A percentile compares a stretch with the other conserved stretches of the same genome.
Evolutionary conservation across 208 protist genomes (phyloP).

Genomic region (Angomonas deanei): DNA sequence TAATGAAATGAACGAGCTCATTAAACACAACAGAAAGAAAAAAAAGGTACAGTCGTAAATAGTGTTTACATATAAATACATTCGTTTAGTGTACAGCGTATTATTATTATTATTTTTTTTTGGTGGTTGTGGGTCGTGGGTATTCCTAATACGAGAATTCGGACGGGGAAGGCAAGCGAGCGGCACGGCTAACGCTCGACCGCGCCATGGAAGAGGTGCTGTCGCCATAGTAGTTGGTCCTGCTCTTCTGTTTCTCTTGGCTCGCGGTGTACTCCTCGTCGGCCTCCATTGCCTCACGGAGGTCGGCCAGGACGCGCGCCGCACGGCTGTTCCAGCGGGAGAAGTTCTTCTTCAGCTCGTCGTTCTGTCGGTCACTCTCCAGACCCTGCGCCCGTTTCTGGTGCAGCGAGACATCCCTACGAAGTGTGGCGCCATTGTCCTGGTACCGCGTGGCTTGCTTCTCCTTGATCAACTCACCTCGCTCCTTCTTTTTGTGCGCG

Average conservation of each 20-base stretch:
- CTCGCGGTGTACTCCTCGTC: not conserved
- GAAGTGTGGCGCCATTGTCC: constrained; percentile 25
- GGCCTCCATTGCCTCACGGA: constrained; percentile 19
- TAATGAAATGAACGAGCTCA: no score
- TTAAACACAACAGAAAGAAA: no score
- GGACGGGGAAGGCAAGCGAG: constrained; percentile 18
- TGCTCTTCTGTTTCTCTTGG: not conserved
- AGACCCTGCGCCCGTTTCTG: constrained; percentile 36
- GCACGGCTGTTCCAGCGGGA: constrained; percentile 71
- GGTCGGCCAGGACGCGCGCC: constrained; percentile 60
- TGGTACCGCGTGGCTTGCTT: constrained; percentile 30
- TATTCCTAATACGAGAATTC: constrained; percentile 20
- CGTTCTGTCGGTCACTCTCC: constrained; percentile 29
- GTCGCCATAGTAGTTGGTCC: not conserved
- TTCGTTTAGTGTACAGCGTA: no score
- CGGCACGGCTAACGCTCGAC: not conserved
- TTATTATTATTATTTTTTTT: constrained; percentile 2
- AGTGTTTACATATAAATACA: not conserved
- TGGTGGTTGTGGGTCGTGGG: not conserved
- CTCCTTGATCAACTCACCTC: constrained; percentile 30
- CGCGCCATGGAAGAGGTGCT: not conserved
- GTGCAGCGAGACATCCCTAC: constrained; percentile 42
- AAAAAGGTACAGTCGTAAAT: no score
- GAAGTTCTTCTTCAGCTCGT: constrained; percentile 53
- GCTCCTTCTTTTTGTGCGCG: constrained; percentile 42